Evolutionary conservation across 768 basidiomycete species (phyloP).

Genomic region (Coprinopsis strossmayeri): DNA sequence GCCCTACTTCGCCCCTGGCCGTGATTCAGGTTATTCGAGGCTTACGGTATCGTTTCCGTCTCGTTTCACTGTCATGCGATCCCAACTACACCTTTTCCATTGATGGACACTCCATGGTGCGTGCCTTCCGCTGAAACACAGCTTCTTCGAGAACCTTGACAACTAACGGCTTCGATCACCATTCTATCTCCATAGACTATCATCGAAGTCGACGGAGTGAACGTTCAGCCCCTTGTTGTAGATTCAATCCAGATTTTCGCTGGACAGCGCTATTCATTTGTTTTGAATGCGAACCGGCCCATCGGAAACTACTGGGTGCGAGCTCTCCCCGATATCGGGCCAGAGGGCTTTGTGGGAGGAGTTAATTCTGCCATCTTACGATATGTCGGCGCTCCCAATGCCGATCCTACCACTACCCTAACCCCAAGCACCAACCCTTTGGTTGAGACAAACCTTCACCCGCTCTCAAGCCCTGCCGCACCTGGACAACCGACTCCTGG

Average conservation of each 20-base stretch:
- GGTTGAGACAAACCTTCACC: conserved; percentile 30
- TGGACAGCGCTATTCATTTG: conserved; percentile 41
- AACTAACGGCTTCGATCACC: not conserved
- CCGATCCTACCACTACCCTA: conserved; percentile 32
- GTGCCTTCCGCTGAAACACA: too few species aligned
- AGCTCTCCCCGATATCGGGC: conserved; percentile 25
- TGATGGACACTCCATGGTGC: not conserved
- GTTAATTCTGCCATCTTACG: conserved; percentile 49
- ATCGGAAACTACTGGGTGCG: conserved; percentile 40
- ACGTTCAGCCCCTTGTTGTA: conserved; percentile 30
- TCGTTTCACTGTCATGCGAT: not conserved
- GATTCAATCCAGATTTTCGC: conserved; percentile 31
- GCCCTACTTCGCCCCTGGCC: not conserved
- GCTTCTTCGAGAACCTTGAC: too few species aligned
- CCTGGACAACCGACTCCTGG: conserved; percentile 33
- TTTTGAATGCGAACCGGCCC: conserved; percentile 30
- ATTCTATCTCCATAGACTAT: conserved; percentile 18
- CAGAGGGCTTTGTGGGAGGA: conserved; percentile 23
- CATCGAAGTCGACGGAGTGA: conserved; percentile 37
- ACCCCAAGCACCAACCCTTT: conserved; percentile 21
- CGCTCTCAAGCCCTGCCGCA: conserved; percentile 20
- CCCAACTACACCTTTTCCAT: conserved; percentile 23
- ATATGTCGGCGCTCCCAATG: conserved; percentile 34
- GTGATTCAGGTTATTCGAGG: not conserved
- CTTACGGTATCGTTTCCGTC: not conserved